phyloP scores from a whole-genome alignment of 108 stramenopile species.

The Parmales sp. region DNA sequence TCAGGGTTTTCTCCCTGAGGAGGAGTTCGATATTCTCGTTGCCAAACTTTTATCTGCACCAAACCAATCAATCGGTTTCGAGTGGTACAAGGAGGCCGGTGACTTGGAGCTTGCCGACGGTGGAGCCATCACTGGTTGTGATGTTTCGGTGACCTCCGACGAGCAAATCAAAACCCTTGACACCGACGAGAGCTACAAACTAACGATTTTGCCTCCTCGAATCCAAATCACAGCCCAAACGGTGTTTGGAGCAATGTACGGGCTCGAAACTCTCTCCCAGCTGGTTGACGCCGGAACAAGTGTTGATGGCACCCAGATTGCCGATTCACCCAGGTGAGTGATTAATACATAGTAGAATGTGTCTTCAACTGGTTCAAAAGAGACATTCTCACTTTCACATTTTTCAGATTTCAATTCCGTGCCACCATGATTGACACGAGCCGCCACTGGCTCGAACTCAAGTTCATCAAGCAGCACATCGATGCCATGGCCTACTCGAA shows the following conservation, averaged over 20 bases:
- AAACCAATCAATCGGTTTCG: no score
- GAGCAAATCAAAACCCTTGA: no score
- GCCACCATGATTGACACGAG: slow-evolving; percentile 65
- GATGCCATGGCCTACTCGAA: slow-evolving; percentile 55
- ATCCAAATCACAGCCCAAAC: slow-evolving; percentile 21
- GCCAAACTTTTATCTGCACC: no score
- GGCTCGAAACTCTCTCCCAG: slow-evolving; percentile 50
- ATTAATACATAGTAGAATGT: background rate
- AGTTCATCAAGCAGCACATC: slow-evolving; percentile 42
- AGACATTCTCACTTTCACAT: slow-evolving; percentile 38
- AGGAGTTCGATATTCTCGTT: no score
- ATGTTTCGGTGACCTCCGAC: no score
- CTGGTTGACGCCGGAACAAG: slow-evolving; percentile 31
- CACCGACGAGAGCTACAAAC: slow-evolving; percentile 39
- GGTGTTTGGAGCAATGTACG: slow-evolving; percentile 45
- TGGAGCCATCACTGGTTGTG: no score
- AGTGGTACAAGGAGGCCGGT: no score
- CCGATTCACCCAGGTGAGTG: background rate
- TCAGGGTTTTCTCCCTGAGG: no score
- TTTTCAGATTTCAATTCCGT: slow-evolving; percentile 52
- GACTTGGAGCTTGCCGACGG: no score
- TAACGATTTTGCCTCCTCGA: slow-evolving; percentile 14
- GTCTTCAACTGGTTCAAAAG: background rate
- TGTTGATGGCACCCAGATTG: background rate
- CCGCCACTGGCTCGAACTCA: slow-evolving; percentile 58